Conservation (phyloP, 2,329 filamentous ascomycete species). For the Penicillium digitatum region DNA sequence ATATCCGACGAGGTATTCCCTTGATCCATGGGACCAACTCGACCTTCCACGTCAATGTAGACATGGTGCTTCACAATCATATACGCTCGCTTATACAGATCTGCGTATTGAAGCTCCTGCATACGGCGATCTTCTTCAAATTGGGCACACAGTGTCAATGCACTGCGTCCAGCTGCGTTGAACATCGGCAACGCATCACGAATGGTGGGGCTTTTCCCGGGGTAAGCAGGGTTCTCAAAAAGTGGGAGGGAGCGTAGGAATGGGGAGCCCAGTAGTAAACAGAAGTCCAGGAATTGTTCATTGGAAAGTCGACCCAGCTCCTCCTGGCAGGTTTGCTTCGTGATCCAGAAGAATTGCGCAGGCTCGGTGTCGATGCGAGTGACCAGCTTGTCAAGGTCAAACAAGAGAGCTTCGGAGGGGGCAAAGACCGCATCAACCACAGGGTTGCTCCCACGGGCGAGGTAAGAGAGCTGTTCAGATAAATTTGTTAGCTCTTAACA, state of each 20-base stretch:
- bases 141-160: conserved; percentile 68
- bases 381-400: conserved; percentile 74
- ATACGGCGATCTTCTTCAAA: conserved; percentile 74
- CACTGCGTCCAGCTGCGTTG: conserved; percentile 60
- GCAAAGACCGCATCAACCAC: conserved; percentile 74
- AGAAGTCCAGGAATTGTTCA: conserved; percentile 75
- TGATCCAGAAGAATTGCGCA: conserved; percentile 60
- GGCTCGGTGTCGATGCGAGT: conserved; percentile 54
- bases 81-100: conserved; percentile 80
- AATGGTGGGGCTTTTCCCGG: conserved; percentile 57
- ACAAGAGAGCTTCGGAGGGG: conserved; percentile 78
- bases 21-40: conserved; percentile 68
- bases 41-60: conserved; percentile 71
- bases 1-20: conserved; percentile 75
- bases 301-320: conserved; percentile 62
- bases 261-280: conserved; percentile 75
- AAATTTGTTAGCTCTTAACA: conserved; percentile 3
- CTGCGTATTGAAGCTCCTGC: conserved; percentile 70
- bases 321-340: conserved; percentile 66
- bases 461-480: conserved; percentile 61
- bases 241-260: conserved; percentile 77
- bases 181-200: conserved; percentile 76
- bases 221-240: conserved; percentile 61
- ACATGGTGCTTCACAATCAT: conserved; percentile 86
- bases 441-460: conserved; percentile 66